Evolutionary conservation across 202 grass and related monocot species (phyloP).

Genomic region (Cymbopogon flexuosus): DNA sequence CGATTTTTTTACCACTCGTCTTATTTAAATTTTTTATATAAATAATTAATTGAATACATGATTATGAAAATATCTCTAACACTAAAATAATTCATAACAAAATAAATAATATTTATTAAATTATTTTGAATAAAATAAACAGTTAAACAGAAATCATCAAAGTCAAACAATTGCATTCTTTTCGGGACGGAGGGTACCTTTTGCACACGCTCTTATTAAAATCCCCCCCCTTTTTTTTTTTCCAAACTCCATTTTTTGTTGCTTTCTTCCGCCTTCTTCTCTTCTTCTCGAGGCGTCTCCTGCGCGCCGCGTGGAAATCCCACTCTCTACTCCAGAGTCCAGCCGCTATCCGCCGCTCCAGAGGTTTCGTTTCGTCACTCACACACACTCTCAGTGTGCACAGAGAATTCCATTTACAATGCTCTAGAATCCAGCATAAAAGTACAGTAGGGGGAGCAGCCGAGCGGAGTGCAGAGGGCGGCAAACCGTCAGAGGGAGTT

Average conservation of each 20-base stretch:
- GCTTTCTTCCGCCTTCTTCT: constrained; percentile 26
- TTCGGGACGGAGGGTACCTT: background rate
- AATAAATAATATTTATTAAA: too few relatives aligned
- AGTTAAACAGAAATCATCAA: too few relatives aligned
- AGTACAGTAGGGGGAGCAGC: background rate
- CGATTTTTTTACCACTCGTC: too few relatives aligned
- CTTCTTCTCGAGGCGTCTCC: background rate
- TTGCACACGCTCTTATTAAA: background rate
- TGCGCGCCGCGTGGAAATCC: constrained; percentile 27
- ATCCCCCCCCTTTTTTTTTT: background rate
- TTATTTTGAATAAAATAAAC: too few relatives aligned
- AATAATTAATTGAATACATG: too few relatives aligned
- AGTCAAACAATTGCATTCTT: too few relatives aligned
- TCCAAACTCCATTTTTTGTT: background rate
- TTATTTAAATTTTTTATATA: too few relatives aligned
- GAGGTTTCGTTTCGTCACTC: background rate
- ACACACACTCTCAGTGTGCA: background rate
- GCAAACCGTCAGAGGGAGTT: background rate
- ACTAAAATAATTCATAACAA: too few relatives aligned
- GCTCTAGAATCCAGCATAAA: constrained; percentile 14
- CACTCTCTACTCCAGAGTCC: constrained; percentile 12
- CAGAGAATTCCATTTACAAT: background rate
- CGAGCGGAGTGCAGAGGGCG: background rate
- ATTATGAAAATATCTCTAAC: too few relatives aligned
- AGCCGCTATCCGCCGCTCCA: constrained; percentile 14